phyloP scores from a whole-genome alignment of 2,329 filamentous ascomycete genomes.

The Alternaria dauci region DNA sequence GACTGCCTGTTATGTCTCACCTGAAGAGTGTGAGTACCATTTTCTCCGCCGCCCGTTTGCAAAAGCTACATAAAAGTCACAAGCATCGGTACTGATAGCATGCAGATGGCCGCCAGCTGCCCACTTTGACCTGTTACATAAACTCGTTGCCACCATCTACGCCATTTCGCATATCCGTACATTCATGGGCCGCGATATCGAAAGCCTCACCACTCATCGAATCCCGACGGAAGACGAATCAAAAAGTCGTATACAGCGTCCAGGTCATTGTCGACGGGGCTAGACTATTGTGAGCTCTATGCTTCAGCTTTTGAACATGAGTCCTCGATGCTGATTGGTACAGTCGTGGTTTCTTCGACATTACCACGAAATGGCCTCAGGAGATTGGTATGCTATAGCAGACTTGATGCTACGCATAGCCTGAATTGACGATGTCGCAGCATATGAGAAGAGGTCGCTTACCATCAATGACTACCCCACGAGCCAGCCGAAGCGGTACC shows the following conservation, averaged over 20 bases:
- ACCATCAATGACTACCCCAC: conserved; percentile 56
- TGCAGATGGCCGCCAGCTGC: conserved; percentile 39
- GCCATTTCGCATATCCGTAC: conserved; percentile 48
- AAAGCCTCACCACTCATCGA: conserved; percentile 42
- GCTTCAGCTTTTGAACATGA: neutral
- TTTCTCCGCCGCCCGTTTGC: neutral
- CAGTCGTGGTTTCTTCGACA: conserved; percentile 42
- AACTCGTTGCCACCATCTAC: conserved; percentile 34
- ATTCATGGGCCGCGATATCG: conserved; percentile 41
- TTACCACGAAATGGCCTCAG: conserved; percentile 40
- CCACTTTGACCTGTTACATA: conserved; percentile 45
- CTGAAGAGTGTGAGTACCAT: conserved; percentile 50
- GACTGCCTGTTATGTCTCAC: conserved; percentile 75
- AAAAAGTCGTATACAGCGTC: conserved; percentile 39
- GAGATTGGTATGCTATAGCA: conserved; percentile 36
- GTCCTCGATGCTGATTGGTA: conserved; percentile 36
- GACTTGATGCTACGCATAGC: too few species aligned
- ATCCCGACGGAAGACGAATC: conserved; percentile 29
- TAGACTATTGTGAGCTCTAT: conserved; percentile 40
- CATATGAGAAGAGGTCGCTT: conserved; percentile 36
- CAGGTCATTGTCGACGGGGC: conserved; percentile 43
- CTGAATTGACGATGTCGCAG: conserved; percentile 22
- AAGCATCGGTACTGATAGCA: conserved; percentile 1
- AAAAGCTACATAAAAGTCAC: neutral
- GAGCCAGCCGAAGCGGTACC: conserved; percentile 60